phyloP scores from a whole-genome alignment of 208 protist species.

The Herpetomonas samuelpessoai region DNA sequence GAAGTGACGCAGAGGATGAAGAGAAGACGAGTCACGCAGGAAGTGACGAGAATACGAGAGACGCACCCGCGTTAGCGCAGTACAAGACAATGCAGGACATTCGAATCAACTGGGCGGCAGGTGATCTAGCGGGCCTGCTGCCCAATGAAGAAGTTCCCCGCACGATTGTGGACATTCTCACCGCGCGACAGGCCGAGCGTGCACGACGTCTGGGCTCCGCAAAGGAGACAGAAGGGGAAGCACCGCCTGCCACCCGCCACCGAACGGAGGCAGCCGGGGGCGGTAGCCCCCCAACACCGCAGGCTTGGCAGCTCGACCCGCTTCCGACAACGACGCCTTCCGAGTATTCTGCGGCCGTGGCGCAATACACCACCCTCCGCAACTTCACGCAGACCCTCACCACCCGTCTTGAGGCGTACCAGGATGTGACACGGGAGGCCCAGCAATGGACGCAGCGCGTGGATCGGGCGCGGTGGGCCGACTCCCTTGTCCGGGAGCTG shows the following conservation, averaged over 20 bases:
- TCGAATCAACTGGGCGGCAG: conserved; percentile 27
- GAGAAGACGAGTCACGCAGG: conserved; percentile 10
- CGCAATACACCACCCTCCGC: not conserved
- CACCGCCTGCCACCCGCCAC: not conserved
- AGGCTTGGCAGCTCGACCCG: not conserved
- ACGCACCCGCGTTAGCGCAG: not conserved
- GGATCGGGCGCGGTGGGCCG: conserved; percentile 11
- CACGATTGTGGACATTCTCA: not conserved
- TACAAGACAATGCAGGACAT: conserved; percentile 23
- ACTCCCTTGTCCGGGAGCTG: conserved; percentile 16
- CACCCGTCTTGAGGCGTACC: not conserved
- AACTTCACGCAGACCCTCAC: not conserved
- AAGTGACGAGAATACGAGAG: conserved; percentile 3
- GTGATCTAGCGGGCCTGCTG: conserved; percentile 15
- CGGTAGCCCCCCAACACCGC: too few species aligned
- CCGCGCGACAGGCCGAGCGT: not conserved
- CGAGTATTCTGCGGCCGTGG: not conserved
- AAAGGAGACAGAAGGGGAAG: not conserved
- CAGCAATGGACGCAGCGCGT: conserved; percentile 17
- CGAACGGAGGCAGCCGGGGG: not conserved
- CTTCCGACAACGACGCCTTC: not conserved
- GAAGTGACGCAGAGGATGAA: conserved; percentile 9
- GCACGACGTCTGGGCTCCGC: not conserved
- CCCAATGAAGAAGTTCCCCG: not conserved
- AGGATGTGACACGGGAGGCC: conserved; percentile 18